Base-by-base conservation (phyloP, 352 stramenopile species). In the Sclerospora graminicola region DNA sequence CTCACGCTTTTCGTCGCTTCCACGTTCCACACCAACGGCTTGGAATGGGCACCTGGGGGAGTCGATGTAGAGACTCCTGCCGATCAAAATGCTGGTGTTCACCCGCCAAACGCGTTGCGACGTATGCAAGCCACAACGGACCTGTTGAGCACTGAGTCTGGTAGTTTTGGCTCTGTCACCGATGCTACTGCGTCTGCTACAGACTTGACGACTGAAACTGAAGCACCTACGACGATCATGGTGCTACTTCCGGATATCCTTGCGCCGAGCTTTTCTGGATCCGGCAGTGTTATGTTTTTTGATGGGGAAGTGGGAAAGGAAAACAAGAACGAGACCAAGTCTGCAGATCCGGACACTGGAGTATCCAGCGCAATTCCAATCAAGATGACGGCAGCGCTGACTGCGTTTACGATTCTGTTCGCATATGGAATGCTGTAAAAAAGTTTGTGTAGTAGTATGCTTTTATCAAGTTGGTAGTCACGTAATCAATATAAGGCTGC, bases 211-310 rank as follows among this genome's bases (percentile, higher is more conserved):
- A 52, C 49, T 30, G 47, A 58, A 41, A 51, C 61, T n/a, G 60
- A 69, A 38, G 28, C 35, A 8, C 63, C 66, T 11, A 54, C 61
- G n/a, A 76, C 67, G 23, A 72, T 80, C 45, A 80, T 80, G 67
- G 64, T 80, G 28, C 42, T 80, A 6, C 40, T 80, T 33, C 67
- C 64, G 2, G 67, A 73, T 29, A 72, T 67, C 26, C 52, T 80
- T n/a, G 61, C 66, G 5, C 46, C 48, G 16, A 68, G 50, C 16
- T 68, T 53, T 42, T 73, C 64, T 28, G 64, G 67, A 20, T 80
- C 67, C 0, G 58, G 61, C 14, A 73, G 64, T 23, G 51, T 58
- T 31, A 69, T 78, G 65, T 66, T 70, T 37, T 67, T 60, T 24
- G 55, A 60, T 30, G 41, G 50, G 14, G 52, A 48, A 1, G 36